A percentile compares a stretch with the other conserved stretches of the same genome.
Evolutionary conservation across 169 alveolate genomes (phyloP).

Genomic region (Pseudocohnilembus persalinus): DNA sequence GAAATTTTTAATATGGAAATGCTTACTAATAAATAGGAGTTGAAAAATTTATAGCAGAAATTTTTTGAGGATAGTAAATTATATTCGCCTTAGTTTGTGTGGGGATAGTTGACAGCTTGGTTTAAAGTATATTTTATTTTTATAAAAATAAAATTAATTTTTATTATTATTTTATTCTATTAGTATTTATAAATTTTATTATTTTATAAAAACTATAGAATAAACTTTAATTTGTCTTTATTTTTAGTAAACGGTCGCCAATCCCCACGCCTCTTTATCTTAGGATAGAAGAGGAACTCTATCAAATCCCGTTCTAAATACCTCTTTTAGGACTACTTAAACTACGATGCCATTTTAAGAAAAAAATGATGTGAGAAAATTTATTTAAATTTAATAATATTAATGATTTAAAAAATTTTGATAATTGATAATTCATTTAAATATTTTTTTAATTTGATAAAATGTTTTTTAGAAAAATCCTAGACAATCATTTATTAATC

Average conservation of each 20-base stretch:
- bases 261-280: slow-evolving; percentile 43
- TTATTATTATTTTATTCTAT: no score
- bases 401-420: neutral
- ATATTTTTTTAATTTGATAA: no score
- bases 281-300: slow-evolving; percentile 53
- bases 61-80: slow-evolving; percentile 69
- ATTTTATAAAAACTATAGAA: no score
- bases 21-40: slow-evolving; percentile 34
- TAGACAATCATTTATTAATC: slow-evolving; percentile 25
- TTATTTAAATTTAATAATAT: neutral
- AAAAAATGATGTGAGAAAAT: slow-evolving; percentile 18
- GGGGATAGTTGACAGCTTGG: slow-evolving; percentile 80
- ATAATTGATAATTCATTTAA: no score
- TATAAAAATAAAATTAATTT: no score
- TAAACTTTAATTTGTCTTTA: neutral
- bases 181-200: no score
- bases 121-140: slow-evolving; percentile 13
- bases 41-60: slow-evolving; percentile 45
- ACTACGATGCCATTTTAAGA: slow-evolving; percentile 35
- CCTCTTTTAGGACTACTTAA: slow-evolving; percentile 23
- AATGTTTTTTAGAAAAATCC: slow-evolving; percentile 3
- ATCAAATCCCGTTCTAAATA: slow-evolving; percentile 31
- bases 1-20: slow-evolving; percentile 17
- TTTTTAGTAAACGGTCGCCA: slow-evolving; percentile 29
- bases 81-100: slow-evolving; percentile 76